Percentiles rank a stretch among this genome's conserved stretches.
Conservation (phyloP, 805 yeast genomes). For the Pichia gijzeniarum region DNA sequence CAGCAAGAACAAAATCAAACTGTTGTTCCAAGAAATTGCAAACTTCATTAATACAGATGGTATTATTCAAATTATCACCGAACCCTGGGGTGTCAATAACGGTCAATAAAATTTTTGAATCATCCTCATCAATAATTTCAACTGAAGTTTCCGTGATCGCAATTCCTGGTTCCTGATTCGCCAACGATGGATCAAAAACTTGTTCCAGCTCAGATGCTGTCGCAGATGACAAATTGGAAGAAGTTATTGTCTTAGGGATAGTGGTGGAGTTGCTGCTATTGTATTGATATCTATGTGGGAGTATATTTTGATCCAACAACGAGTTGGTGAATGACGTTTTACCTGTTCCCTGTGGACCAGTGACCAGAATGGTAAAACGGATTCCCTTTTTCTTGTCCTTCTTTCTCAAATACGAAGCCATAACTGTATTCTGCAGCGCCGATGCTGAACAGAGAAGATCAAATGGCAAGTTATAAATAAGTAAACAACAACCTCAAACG, state of each 20-base stretch:
- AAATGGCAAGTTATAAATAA: neutral
- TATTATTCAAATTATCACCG: slow-evolving; percentile 55
- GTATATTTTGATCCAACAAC: slow-evolving; percentile 52
- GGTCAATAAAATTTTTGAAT: slow-evolving; percentile 45
- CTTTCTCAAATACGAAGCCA: slow-evolving; percentile 35
- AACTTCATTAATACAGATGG: slow-evolving; percentile 59
- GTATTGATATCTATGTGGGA: slow-evolving; percentile 49
- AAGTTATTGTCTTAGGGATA: slow-evolving; percentile 46
- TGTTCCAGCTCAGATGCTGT: slow-evolving; percentile 52
- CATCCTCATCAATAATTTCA: slow-evolving; percentile 58
- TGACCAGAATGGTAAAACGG: slow-evolving; percentile 65
- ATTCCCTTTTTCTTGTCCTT: slow-evolving; percentile 69
- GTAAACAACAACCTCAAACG: too few relatives aligned
- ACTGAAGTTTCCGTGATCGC: slow-evolving; percentile 62
- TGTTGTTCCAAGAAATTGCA: slow-evolving; percentile 66
- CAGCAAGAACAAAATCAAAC: slow-evolving; percentile 72
- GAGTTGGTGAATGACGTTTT: slow-evolving; percentile 72
- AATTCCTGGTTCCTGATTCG: slow-evolving; percentile 66
- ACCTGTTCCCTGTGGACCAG: slow-evolving; percentile 72
- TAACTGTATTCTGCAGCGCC: neutral
- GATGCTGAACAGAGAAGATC: neutral
- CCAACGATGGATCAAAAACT: slow-evolving; percentile 55
- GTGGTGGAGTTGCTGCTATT: slow-evolving; percentile 21
- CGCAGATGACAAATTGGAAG: slow-evolving; percentile 52
- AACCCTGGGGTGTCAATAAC: slow-evolving; percentile 57